A percentile compares a stretch with the other conserved stretches of the same genome.
Evolutionary conservation across 176 grass and related monocot genomes (phyloP).

Genomic region (Musa troglodytarum): DNA sequence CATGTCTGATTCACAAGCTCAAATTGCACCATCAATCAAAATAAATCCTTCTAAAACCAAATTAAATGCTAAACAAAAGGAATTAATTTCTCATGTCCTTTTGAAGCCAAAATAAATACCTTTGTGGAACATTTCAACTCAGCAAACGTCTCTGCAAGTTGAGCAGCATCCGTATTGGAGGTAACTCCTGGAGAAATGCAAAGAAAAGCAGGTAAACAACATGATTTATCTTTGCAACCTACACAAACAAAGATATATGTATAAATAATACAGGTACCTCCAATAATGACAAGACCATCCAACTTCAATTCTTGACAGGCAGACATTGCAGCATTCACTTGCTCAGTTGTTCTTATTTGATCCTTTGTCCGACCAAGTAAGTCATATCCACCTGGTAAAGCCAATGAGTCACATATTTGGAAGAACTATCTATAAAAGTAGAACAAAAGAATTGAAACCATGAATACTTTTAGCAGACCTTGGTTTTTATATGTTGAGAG

Average conservation of each 20-base stretch:
- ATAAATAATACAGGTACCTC: conserved; percentile 43
- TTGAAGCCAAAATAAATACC: conserved; percentile 24
- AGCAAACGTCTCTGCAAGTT: conserved; percentile 96
- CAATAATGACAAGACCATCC: conserved; percentile 88
- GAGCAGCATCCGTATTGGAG: conserved; percentile 92
- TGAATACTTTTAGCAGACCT: conserved; percentile 30
- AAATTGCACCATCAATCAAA: not conserved
- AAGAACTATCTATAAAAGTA: not conserved
- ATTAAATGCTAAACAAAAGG: not conserved
- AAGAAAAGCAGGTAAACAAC: not conserved
- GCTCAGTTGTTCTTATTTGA: conserved; percentile 96
- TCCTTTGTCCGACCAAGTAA: conserved; percentile 95
- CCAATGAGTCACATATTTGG: conserved; percentile 6
- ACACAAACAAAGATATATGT: conserved; percentile 1
- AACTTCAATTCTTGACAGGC: conserved; percentile 76
- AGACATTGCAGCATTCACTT: conserved; percentile 82
- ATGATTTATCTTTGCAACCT: not conserved
- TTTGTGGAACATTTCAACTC: conserved; percentile 85
- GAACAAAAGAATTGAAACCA: not conserved
- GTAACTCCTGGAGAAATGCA: conserved; percentile 70
- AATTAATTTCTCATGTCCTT: not conserved
- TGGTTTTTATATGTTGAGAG: conserved; percentile 97
- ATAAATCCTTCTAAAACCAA: not conserved
- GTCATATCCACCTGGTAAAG: conserved; percentile 70
- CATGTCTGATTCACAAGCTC: not conserved